Conservation (phyloP, 768 basidiomycete species). For the Phaeolepiota aurea region DNA sequence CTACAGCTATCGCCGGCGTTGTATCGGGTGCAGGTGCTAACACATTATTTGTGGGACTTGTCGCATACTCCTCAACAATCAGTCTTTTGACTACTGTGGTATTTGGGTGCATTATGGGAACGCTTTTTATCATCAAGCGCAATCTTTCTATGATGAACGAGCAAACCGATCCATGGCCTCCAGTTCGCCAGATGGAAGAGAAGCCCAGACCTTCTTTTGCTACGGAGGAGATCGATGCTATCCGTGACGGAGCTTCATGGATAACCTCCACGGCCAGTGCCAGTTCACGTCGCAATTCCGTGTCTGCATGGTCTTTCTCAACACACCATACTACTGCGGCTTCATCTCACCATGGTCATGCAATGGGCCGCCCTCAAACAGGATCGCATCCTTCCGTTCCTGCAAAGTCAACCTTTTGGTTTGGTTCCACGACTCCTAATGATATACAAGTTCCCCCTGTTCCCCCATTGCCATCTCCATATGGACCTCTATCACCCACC, state of each 20-base stretch:
- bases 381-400: conserved; percentile 35
- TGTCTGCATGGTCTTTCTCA: conserved; percentile 68
- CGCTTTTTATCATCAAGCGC: conserved; percentile 56
- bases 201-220: conserved; percentile 56
- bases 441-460: conserved; percentile 53
- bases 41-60: conserved; percentile 52
- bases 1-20: conserved; percentile 51
- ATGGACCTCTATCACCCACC: conserved; percentile 38
- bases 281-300: conserved; percentile 45
- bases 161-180: conserved; percentile 51
- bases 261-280: conserved; percentile 57
- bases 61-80: conserved; percentile 46
- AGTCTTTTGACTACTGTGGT: conserved; percentile 42
- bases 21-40: conserved; percentile 44
- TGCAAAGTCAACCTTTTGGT: conserved; percentile 58
- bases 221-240: conserved; percentile 64
- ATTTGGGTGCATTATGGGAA: conserved; percentile 54
- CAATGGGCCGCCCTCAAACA: conserved; percentile 22
- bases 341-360: conserved; percentile 26
- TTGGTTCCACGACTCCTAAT: conserved; percentile 35
- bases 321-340: conserved; percentile 44
- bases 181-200: conserved; percentile 40
- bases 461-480: conserved; percentile 59
- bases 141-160: conserved; percentile 52
- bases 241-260: conserved; percentile 77